phyloP scores from a whole-genome alignment of 164 flowering plant species.

The Annona cherimola region DNA sequence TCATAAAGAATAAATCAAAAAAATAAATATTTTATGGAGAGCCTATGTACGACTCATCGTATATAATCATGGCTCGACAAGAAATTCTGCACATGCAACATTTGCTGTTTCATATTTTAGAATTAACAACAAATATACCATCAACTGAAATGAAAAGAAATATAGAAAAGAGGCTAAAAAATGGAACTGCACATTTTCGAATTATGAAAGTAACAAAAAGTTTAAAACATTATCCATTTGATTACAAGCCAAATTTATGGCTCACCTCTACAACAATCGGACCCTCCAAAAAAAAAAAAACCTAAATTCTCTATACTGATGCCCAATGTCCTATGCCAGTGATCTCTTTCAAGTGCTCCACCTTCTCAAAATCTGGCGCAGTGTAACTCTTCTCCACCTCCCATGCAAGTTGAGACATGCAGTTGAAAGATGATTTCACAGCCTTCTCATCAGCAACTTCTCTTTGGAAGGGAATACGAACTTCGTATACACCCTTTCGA shows the following conservation, averaged over 20 bases:
- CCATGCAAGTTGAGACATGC: slow-evolving; percentile 96
- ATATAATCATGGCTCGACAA: too few species aligned
- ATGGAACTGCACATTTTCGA: neutral
- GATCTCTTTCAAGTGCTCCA: slow-evolving; percentile 49
- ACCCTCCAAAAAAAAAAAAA: neutral
- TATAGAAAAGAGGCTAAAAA: neutral
- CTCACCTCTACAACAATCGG: neutral
- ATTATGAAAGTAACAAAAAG: too few species aligned
- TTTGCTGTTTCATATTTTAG: too few species aligned
- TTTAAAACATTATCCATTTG: neutral
- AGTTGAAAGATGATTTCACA: slow-evolving; percentile 78
- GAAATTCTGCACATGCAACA: too few species aligned
- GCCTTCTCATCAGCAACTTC: slow-evolving; percentile 84
- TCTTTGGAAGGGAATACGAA: slow-evolving; percentile 81
- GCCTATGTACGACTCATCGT: too few species aligned
- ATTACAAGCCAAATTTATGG: neutral
- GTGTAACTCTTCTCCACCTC: slow-evolving; percentile 74
- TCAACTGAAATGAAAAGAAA: too few species aligned
- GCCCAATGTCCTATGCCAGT: neutral
- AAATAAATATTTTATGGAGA: too few species aligned
- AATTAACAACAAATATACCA: too few species aligned
- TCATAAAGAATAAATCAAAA: too few species aligned
- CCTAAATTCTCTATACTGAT: neutral
- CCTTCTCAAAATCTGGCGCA: slow-evolving; percentile 59
- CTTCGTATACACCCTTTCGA: slow-evolving; percentile 44